phyloP scores from a whole-genome alignment of 2,329 filamentous ascomycete species.

The Verticillium isaacii region DNA sequence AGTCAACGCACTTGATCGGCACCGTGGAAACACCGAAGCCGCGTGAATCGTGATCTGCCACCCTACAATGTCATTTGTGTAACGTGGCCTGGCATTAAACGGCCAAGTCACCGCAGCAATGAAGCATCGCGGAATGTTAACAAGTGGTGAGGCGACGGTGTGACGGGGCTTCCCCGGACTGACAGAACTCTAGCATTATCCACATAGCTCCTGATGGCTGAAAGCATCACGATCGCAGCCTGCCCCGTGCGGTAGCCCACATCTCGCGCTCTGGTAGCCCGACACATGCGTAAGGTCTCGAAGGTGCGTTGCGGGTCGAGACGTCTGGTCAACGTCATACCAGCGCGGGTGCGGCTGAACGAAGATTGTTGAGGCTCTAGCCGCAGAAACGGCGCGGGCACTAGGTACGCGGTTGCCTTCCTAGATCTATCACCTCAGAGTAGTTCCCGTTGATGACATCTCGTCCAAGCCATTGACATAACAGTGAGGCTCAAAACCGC shows the following conservation, averaged over 20 bases:
- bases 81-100: not conserved
- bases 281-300: not conserved
- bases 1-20: not conserved
- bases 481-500: not conserved
- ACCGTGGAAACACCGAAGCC: not conserved
- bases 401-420: not conserved
- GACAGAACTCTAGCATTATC: not conserved
- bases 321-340: not conserved
- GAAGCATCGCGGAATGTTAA: not conserved
- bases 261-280: not conserved
- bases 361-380: not conserved
- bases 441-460: not conserved
- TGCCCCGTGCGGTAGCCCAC: not conserved
- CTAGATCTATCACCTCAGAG: not conserved
- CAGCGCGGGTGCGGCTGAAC: not conserved
- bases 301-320: not conserved
- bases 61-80: not conserved
- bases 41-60: not conserved
- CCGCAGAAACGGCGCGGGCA: not conserved
- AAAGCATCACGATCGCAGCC: not conserved
- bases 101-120: not conserved
- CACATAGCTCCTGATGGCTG: not conserved
- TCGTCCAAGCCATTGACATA: not conserved
- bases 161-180: not conserved
- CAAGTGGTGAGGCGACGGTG: not conserved